Percentiles rank a stretch among this genome's conserved stretches.
Conservation (phyloP, 1,139 yeast genomes). For the Diutina scorzettiae region DNA sequence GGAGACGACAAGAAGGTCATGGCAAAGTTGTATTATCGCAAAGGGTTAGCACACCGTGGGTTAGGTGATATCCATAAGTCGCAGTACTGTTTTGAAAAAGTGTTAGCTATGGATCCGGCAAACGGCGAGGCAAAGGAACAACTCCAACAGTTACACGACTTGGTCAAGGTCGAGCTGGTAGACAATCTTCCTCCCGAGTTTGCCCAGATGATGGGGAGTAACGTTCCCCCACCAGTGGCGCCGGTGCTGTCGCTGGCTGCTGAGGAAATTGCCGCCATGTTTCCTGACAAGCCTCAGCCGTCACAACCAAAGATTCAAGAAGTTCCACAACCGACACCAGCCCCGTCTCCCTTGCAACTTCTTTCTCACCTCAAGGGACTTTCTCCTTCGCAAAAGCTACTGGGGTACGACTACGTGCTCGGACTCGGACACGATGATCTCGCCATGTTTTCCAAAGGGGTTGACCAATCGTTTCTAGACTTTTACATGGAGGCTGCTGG, state of each 20-base stretch:
- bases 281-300: constrained; percentile 7
- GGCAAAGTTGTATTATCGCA: constrained; percentile 45
- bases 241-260: neutral
- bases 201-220: neutral
- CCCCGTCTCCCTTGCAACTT: constrained; percentile 15
- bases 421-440: constrained; percentile 16
- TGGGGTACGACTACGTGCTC: constrained; percentile 32
- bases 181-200: constrained; percentile 34
- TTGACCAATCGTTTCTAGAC: constrained; percentile 45
- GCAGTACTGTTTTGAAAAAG: constrained; percentile 23
- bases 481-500: constrained; percentile 38
- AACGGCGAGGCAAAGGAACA: constrained; percentile 14
- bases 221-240: neutral
- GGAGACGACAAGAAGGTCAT: constrained; percentile 13
- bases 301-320: neutral
- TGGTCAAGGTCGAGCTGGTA: constrained; percentile 32
- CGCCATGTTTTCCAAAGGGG: constrained; percentile 32
- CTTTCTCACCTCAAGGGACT: constrained; percentile 21
- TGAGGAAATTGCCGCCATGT: constrained; percentile 7
- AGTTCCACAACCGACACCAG: constrained; percentile 1
- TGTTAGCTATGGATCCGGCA: constrained; percentile 32
- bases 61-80: constrained; percentile 24
- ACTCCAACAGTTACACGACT: constrained; percentile 5
- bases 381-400: constrained; percentile 15
- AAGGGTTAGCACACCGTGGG: constrained; percentile 34